Evolutionary conservation across 331 rosid species (phyloP).

Genomic region (Quercus tomentella): DNA sequence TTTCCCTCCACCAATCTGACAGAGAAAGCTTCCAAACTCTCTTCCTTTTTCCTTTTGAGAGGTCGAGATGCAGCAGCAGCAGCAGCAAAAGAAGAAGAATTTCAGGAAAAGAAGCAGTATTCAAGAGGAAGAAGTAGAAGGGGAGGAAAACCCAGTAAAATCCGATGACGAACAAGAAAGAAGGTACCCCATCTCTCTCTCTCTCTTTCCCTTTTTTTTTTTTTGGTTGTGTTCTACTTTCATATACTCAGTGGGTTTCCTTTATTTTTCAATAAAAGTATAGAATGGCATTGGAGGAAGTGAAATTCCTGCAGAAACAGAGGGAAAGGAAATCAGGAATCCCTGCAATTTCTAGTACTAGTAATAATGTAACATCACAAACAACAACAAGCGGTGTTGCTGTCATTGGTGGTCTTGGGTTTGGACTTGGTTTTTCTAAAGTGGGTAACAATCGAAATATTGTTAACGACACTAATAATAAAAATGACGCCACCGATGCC

Average conservation of each 20-base stretch:
- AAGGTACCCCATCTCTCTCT: constrained; percentile 30
- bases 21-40: too few relatives aligned
- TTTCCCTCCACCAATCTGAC: too few relatives aligned
- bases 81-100: constrained; percentile 44
- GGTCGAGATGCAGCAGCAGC: constrained; percentile 1
- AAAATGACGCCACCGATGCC: constrained; percentile 47
- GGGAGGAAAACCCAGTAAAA: constrained; percentile 2
- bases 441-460: background rate
- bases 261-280: background rate
- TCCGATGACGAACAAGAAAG: constrained; percentile 63
- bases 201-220: background rate
- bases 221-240: background rate
- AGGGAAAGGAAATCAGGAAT: constrained; percentile 86
- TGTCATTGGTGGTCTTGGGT: background rate
- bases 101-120: constrained; percentile 49
- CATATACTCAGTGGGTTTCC: background rate
- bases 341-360: constrained; percentile 42
- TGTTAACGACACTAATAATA: constrained; percentile 14
- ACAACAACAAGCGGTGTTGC: background rate
- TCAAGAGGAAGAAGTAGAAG: constrained; percentile 11
- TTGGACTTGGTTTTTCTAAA: constrained; percentile 1
- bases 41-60: too few relatives aligned
- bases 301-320: constrained; percentile 87
- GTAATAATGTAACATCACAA: background rate
- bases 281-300: constrained; percentile 86